Evolutionary conservation across 2,329 filamentous ascomycete genomes (phyloP).

Genomic region (Alternaria conjuncta): DNA sequence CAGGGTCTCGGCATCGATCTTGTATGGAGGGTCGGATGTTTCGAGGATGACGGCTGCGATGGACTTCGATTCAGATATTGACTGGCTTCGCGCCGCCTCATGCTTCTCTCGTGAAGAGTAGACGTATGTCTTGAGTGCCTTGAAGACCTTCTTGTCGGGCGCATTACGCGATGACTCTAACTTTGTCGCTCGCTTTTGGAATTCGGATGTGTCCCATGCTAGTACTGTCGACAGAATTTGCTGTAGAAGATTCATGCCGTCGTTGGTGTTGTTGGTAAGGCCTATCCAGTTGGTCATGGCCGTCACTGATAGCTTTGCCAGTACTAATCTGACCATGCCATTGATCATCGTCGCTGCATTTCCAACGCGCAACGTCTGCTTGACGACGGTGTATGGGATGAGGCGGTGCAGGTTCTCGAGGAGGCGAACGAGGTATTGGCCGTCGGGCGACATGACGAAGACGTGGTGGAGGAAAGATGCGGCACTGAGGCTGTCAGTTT

Average conservation of each 20-base stretch:
- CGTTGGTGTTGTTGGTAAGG: slow-evolving; percentile 71
- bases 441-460: slow-evolving; percentile 75
- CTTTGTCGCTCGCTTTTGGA: slow-evolving; percentile 68
- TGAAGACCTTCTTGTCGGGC: slow-evolving; percentile 66
- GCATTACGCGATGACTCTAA: slow-evolving; percentile 68
- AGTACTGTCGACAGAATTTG: slow-evolving; percentile 76
- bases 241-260: slow-evolving; percentile 83
- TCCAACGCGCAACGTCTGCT: slow-evolving; percentile 75
- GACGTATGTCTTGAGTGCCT: slow-evolving; percentile 66
- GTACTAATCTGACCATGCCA: slow-evolving; percentile 72
- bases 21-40: slow-evolving; percentile 49
- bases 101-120: slow-evolving; percentile 62
- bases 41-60: slow-evolving; percentile 72
- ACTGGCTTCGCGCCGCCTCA: slow-evolving; percentile 64
- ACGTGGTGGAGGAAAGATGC: slow-evolving; percentile 77
- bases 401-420: slow-evolving; percentile 73
- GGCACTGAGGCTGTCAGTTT: slow-evolving; percentile 56
- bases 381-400: slow-evolving; percentile 73
- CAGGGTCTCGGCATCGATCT: slow-evolving; percentile 54
- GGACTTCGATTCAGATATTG: slow-evolving; percentile 61
- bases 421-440: slow-evolving; percentile 74
- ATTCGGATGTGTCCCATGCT: slow-evolving; percentile 74
- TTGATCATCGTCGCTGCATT: slow-evolving; percentile 85
- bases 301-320: slow-evolving; percentile 79
- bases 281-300: slow-evolving; percentile 82